Conservation (phyloP, 2,329 filamentous ascomycete species). For the Scytalidium sp. region DNA sequence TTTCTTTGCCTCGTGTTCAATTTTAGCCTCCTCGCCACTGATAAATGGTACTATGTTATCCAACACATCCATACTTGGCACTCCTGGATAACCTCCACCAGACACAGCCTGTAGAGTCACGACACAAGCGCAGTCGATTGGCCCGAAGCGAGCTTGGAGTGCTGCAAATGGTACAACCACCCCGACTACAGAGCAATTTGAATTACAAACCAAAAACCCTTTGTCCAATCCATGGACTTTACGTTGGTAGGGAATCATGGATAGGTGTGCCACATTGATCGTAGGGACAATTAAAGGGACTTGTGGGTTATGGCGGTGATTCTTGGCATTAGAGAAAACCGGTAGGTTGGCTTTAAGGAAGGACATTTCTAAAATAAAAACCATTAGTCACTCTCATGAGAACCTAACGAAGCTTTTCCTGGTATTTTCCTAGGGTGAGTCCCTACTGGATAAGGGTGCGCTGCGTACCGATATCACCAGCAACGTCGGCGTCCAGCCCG, state of each 20-base stretch:
- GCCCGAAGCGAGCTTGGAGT: conserved; percentile 80
- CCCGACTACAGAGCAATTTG: conserved; percentile 92
- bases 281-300: conserved; percentile 90
- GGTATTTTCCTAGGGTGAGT: too few species aligned
- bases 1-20: conserved; percentile 88
- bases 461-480: conserved; percentile 65
- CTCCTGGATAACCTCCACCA: conserved; percentile 67
- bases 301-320: conserved; percentile 84
- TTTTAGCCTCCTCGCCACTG: conserved; percentile 87
- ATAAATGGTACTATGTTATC: conserved; percentile 85
- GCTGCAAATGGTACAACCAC: conserved; percentile 90
- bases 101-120: conserved; percentile 91
- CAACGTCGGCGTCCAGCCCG: conserved; percentile 83
- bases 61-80: conserved; percentile 86
- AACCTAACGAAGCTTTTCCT: background rate
- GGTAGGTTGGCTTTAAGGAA: conserved; percentile 82
- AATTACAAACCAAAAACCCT: conserved; percentile 93
- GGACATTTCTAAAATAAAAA: conserved; percentile 60
- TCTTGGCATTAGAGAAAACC: conserved; percentile 94
- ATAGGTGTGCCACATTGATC: conserved; percentile 82
- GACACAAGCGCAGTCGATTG: conserved; percentile 68
- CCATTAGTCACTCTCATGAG: background rate
- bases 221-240: conserved; percentile 66
- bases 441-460: background rate
- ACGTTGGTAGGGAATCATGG: conserved; percentile 81